These are phyloP conservation scores for Warburgia ugandensis DNA, from an alignment of 164 flowering plant genomes.

Conservation along the genomic window DNA sequence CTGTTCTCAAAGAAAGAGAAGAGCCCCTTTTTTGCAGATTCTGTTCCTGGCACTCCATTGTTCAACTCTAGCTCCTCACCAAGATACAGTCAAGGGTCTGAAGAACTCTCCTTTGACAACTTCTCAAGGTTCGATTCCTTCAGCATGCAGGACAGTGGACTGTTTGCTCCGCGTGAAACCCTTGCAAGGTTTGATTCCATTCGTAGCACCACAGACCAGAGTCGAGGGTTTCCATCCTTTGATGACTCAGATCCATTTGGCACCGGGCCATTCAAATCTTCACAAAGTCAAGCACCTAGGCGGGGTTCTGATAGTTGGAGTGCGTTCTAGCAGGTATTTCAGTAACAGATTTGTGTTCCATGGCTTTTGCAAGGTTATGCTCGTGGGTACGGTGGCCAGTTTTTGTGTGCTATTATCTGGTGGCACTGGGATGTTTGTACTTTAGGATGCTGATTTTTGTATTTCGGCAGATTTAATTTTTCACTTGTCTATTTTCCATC, in stretches of 20 bases:
- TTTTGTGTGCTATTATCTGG: too few species aligned
- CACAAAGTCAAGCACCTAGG: slow-evolving; percentile 37
- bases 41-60: slow-evolving; percentile 64
- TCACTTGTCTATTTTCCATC: too few species aligned
- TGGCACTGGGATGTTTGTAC: too few species aligned
- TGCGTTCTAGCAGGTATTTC: slow-evolving; percentile 30
- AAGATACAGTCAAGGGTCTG: slow-evolving; percentile 41
- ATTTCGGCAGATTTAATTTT: too few species aligned
- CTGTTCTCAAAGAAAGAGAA: slow-evolving; percentile 32
- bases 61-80: slow-evolving; percentile 57
- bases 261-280: slow-evolving; percentile 71
- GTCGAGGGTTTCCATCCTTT: slow-evolving; percentile 43
- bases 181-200: slow-evolving; percentile 53
- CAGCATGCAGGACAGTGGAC: slow-evolving; percentile 31
- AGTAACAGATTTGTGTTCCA: not conserved
- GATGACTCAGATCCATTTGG: slow-evolving; percentile 88
- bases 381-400: not conserved
- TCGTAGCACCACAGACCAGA: slow-evolving; percentile 30
- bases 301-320: slow-evolving; percentile 48
- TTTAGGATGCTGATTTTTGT: too few species aligned
- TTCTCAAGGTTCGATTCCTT: slow-evolving; percentile 69
- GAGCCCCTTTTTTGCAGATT: slow-evolving; percentile 57
- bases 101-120: slow-evolving; percentile 55
- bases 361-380: not conserved
- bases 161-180: slow-evolving; percentile 32